Base-by-base conservation (phyloP, 2,329 filamentous ascomycete species). In the Leptographium galeiforme region DNA sequence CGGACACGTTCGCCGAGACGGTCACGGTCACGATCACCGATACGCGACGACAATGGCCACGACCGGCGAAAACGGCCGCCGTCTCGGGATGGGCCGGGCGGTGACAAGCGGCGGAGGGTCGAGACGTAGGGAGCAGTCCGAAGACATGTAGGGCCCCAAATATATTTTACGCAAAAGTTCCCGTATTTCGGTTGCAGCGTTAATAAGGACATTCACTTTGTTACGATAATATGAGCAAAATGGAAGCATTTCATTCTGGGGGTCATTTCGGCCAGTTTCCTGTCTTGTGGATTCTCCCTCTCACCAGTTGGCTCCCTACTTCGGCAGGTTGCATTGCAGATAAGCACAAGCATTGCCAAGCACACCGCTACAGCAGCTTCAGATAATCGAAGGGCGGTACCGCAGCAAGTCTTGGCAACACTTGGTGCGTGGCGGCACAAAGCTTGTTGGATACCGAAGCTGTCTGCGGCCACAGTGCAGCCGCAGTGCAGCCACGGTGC, bases 101-200 rank as follows among this genome's bases (percentile, higher is more conserved):
- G 49, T 36, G 79, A 83, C 57, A 85, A 84, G 66, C 72, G 82
- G 57, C 72, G 78, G 48, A 73, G 70, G 61, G 71, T 83, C 57
- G 78, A 81, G 18, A 38, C 53, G 48, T 57, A 54, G 49, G 19
- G n/a, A n/a, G 8, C 19, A 18, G 10, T 5, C 25, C 2, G 25
- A 25, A 25, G 25, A 25, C 2, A 25, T 25, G 25, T 25, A 25
- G 25, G 25, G 5, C 25, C 5, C 3, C 25, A 25, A 25, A 25
- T 25, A 25, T 25, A 25, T 25, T 25, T 25, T 25, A 36, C 8
- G 34, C 34, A 4, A 2, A 36, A 36, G 34, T 10, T 6, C 12
- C 34, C 34, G 34, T 36, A 25, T 25, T 25, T 25, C 25, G 25
- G 25, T 25, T 25, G 25, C 25, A 25, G 25, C 25, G 25, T 25